Conservation (phyloP, 306 rosid species). For the Corylus heterophylla region DNA sequence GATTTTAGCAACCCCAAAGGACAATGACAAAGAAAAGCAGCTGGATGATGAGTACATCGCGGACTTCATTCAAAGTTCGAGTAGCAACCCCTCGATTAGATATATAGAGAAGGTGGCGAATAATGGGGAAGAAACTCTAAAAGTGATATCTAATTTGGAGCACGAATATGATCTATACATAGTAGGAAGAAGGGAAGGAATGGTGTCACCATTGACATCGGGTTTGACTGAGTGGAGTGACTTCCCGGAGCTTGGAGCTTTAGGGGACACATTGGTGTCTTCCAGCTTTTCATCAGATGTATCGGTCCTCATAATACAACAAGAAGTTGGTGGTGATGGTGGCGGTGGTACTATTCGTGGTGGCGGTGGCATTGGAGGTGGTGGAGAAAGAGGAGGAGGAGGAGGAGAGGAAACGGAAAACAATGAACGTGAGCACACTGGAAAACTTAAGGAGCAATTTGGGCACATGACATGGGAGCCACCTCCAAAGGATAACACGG, state of each 20-base stretch:
- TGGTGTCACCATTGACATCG: constrained; percentile 11
- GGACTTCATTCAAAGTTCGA: constrained; percentile 15
- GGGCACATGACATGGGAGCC: constrained; percentile 27
- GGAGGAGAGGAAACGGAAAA: not conserved
- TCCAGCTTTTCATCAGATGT: constrained; percentile 32
- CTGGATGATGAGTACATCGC: constrained; percentile 26
- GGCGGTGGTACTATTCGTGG: not conserved
- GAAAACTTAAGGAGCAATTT: constrained; percentile 20
- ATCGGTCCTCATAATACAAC: constrained; percentile 41
- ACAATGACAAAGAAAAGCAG: constrained; percentile 22
- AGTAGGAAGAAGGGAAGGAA: constrained; percentile 38
- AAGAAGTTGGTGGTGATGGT: not conserved
- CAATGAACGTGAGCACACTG: not conserved
- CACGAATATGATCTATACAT: constrained; percentile 26
- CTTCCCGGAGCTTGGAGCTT: constrained; percentile 38
- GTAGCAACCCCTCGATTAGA: constrained; percentile 15
- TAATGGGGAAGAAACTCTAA: constrained; percentile 40
- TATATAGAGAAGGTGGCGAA: constrained; percentile 26
- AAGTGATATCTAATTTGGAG: constrained; percentile 24
- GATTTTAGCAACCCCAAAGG: constrained; percentile 5
- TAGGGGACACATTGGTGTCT: constrained; percentile 38
- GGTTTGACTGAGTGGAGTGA: constrained; percentile 40
- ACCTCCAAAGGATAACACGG: not conserved
- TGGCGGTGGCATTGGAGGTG: too few species aligned
- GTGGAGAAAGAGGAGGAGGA: not conserved